Conservation (phyloP, 2,329 filamentous ascomycete species). For the Colletotrichum nymphaeae region DNA sequence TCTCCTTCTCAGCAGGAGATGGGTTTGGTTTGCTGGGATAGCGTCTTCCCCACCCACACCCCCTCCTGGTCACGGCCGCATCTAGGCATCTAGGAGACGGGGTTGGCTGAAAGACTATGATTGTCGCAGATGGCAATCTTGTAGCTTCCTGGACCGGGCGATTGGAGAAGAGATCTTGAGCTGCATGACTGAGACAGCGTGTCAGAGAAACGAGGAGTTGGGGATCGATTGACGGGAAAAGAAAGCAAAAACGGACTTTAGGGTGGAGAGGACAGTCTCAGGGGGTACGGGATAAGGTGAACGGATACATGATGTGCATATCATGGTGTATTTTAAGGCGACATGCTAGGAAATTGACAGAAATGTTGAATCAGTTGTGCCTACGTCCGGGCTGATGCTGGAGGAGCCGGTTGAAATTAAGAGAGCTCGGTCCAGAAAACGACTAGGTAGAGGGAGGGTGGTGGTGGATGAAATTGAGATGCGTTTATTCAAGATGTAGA, state of each 20-base stretch:
- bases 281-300: neutral
- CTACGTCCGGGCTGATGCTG: no score
- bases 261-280: constrained; percentile 10
- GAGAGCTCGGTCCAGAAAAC: no score
- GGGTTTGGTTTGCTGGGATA: neutral
- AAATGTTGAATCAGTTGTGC: no score
- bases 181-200: constrained; percentile 32
- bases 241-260: constrained; percentile 13
- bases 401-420: no score
- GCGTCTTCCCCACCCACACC: neutral
- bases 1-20: neutral
- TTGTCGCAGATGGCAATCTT: constrained; percentile 16
- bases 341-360: no score
- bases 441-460: no score
- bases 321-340: neutral
- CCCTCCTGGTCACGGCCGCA: constrained; percentile 1
- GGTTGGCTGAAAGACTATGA: constrained; percentile 9
- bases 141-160: neutral
- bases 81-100: neutral
- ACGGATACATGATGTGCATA: constrained; percentile 16
- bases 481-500: no score
- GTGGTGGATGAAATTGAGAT: no score
- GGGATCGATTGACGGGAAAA: constrained; percentile 18
- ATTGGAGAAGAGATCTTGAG: constrained; percentile 22
- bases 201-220: constrained; percentile 31